Evolutionary conservation across 305 asterid genomes (phyloP).

Genomic region (Withania somnifera): DNA sequence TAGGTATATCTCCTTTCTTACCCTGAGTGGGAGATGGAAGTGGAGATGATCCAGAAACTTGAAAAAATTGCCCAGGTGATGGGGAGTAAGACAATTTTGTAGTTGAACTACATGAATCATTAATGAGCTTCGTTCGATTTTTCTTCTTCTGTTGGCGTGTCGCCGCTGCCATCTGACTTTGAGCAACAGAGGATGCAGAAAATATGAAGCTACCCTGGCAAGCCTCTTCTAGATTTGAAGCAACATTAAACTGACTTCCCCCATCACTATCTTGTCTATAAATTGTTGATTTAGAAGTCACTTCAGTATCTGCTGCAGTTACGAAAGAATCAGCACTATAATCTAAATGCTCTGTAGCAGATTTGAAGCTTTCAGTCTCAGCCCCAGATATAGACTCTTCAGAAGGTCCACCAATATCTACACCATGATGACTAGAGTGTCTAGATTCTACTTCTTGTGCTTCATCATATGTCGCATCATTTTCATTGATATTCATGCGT

Average conservation of each 20-base stretch:
- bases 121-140: conserved; percentile 29
- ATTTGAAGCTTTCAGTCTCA: conserved; percentile 70
- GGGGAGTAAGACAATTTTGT: conserved; percentile 32
- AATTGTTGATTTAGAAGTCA: conserved; percentile 33
- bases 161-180: conserved; percentile 37
- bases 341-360: conserved; percentile 83
- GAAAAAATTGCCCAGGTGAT: conserved; percentile 35
- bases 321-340: conserved; percentile 57
- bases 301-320: conserved; percentile 57
- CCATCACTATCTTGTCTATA: conserved; percentile 57
- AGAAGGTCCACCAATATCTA: conserved; percentile 31
- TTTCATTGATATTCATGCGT: conserved; percentile 35
- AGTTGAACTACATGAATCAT: conserved; percentile 33
- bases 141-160: conserved; percentile 51
- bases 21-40: conserved; percentile 32
- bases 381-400: conserved; percentile 61
- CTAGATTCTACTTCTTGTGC: conserved; percentile 21
- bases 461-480: conserved; percentile 20
- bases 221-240: conserved; percentile 29
- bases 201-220: conserved; percentile 51
- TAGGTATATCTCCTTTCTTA: conserved; percentile 31
- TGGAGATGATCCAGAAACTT: conserved; percentile 39
- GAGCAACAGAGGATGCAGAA: conserved; percentile 56
- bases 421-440: conserved; percentile 18
- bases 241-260: conserved; percentile 26